Conservation (phyloP, 176 grass and related monocot species). For the Aegilops umbellulata region DNA sequence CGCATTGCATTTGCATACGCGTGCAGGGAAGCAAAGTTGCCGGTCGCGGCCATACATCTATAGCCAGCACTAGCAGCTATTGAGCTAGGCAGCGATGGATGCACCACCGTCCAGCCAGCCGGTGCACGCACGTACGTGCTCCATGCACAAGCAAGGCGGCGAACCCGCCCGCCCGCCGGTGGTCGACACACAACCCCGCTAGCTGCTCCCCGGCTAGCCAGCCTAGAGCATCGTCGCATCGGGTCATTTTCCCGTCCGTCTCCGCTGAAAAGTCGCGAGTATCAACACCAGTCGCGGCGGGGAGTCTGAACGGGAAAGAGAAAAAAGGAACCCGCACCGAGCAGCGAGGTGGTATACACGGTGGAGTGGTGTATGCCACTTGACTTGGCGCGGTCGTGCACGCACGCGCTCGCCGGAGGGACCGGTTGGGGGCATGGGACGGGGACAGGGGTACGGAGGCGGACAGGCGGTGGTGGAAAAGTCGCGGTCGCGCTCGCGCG, state of each 20-base stretch:
- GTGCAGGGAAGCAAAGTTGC: background rate
- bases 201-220: background rate
- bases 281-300: no score
- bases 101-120: background rate
- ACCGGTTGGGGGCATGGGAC: no score
- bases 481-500: background rate
- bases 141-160: slow-evolving; percentile 10
- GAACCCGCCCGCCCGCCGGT: background rate
- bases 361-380: no score
- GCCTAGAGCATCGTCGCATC: background rate
- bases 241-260: background rate
- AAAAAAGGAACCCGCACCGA: no score
- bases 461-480: background rate
- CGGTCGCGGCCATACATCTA: no score
- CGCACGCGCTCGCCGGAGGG: background rate
- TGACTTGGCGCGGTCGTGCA: background rate
- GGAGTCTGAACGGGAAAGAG: no score
- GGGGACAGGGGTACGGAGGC: background rate
- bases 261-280: background rate
- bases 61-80: background rate
- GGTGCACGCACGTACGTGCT: background rate
- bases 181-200: background rate
- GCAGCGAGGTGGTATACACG: no score
- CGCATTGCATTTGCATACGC: no score
- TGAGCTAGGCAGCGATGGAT: background rate